Evolutionary conservation across 2,329 filamentous ascomycete genomes (phyloP).

Genomic region (Grosmannia huntii): DNA sequence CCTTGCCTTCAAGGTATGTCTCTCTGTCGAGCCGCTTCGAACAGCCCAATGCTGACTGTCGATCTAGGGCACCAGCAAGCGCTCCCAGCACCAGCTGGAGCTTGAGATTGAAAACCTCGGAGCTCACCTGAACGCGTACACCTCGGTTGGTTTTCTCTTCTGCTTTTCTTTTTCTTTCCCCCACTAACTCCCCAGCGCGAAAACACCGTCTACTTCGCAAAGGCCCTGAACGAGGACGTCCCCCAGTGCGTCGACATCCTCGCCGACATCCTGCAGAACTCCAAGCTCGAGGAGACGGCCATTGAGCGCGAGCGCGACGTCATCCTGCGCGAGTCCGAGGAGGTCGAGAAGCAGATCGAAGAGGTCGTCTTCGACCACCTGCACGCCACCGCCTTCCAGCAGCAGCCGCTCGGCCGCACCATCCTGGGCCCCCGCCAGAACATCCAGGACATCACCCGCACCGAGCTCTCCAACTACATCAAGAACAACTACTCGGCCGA

Average conservation of each 20-base stretch:
- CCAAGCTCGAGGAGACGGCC: conserved; percentile 83
- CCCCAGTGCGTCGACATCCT: conserved; percentile 96
- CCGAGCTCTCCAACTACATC: conserved; percentile 91
- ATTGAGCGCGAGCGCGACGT: conserved; percentile 98
- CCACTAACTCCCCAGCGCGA: conserved; percentile 54
- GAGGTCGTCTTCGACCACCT: conserved; percentile 99
- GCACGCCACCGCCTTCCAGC: conserved; percentile 94
- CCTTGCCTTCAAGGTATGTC: conserved; percentile 89
- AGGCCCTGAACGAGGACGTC: conserved; percentile 96
- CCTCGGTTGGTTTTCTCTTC: conserved; percentile 53
- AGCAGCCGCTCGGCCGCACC: conserved; percentile 90
- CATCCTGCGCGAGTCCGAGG: conserved; percentile 95
- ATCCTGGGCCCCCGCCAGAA: conserved; percentile 97
- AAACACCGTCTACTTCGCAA: conserved; percentile 99
- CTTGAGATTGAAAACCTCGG: conserved; percentile 99
- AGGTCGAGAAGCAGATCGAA: conserved; percentile 99
- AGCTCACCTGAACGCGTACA: conserved; percentile 98
- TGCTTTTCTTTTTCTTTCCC: background rate
- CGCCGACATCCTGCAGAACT: conserved; percentile 98
- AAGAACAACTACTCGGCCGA: conserved; percentile 99
- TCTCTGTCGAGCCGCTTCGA: background rate
- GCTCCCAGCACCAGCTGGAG: conserved; percentile 94
- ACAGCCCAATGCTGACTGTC: background rate
- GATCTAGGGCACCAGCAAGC: conserved; percentile 72
- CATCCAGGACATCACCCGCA: conserved; percentile 87